Evolutionary conservation across 1,284 basidiomycete species (phyloP).

Genomic region (Cutaneotrichosporon mucoides): DNA sequence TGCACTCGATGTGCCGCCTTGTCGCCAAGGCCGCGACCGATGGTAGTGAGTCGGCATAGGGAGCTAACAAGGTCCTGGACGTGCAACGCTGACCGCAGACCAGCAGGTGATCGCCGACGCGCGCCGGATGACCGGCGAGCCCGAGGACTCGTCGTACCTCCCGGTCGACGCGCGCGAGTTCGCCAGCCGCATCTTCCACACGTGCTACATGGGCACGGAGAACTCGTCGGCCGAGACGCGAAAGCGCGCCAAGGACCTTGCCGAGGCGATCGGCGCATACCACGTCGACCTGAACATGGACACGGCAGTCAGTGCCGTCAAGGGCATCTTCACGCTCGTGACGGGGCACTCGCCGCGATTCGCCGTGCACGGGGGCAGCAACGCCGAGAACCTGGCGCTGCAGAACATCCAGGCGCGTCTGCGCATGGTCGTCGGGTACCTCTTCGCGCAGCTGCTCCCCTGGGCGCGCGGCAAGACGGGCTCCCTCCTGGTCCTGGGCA

Average conservation of each 20-base stretch:
- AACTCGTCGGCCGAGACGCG: conserved; percentile 88
- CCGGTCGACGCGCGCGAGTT: conserved; percentile 85
- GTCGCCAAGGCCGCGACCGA: conserved; percentile 69
- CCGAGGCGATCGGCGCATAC: conserved; percentile 88
- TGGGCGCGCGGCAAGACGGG: conserved; percentile 84
- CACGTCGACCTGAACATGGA: conserved; percentile 98
- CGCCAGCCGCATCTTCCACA: conserved; percentile 83
- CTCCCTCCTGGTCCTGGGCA: conserved; percentile 87
- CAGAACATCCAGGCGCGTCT: conserved; percentile 97
- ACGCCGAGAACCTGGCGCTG: conserved; percentile 88
- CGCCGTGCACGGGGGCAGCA: conserved; percentile 78
- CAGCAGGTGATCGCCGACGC: conserved; percentile 86
- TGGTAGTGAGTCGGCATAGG: conserved; percentile 58
- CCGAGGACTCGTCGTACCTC: conserved; percentile 70
- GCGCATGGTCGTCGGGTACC: conserved; percentile 93
- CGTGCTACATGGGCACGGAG: conserved; percentile 98
- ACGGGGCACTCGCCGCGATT: conserved; percentile 80
- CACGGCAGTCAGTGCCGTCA: conserved; percentile 74
- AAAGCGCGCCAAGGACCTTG: conserved; percentile 76
- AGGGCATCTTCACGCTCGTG: conserved; percentile 75
- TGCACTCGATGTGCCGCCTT: conserved; percentile 91
- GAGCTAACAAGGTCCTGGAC: too few species aligned
- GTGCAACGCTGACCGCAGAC: conserved; percentile 54
- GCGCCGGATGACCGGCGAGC: conserved; percentile 78
- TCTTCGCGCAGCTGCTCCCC: conserved; percentile 93